Conservation (phyloP, 2,329 filamentous ascomycete genomes). For the Penicillium corylophilum region DNA sequence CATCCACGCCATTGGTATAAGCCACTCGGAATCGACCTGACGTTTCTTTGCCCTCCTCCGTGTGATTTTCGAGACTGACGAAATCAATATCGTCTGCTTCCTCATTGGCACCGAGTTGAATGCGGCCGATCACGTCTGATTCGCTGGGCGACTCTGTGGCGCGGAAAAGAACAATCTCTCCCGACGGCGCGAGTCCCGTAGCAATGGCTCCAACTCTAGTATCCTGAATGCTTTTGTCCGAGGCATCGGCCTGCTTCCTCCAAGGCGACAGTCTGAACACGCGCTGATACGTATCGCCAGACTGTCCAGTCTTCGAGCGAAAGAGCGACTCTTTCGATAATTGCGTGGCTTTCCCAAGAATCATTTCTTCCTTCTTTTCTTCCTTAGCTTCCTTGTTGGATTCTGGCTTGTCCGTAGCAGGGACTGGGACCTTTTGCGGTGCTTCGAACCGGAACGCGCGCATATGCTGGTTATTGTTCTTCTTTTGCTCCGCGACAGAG, state of each 20-base stretch:
- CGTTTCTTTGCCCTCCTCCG: conserved; percentile 11
- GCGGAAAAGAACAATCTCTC: conserved; percentile 79
- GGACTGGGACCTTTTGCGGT: conserved; percentile 36
- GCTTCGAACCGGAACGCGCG: conserved; percentile 68
- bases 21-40: conserved; percentile 63
- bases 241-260: conserved; percentile 17
- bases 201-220: conserved; percentile 73
- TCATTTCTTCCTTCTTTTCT: conserved; percentile 24
- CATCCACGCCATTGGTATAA: conserved; percentile 74
- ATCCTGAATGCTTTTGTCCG: conserved; percentile 42
- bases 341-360: conserved; percentile 39
- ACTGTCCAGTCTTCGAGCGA: conserved; percentile 37
- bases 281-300: conserved; percentile 58
- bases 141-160: conserved; percentile 56
- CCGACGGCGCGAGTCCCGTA: conserved; percentile 71
- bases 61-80: conserved; percentile 28
- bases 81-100: conserved; percentile 54
- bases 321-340: conserved; percentile 56
- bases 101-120: conserved; percentile 50
- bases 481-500: conserved; percentile 66
- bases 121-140: conserved; percentile 55
- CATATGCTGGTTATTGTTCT: conserved; percentile 81
- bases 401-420: conserved; percentile 9
- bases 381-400: conserved; percentile 9
- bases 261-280: conserved; percentile 58